A percentile compares a stretch with the other conserved stretches of the same genome.
Evolutionary conservation across 768 basidiomycete genomes (phyloP).

Genomic region (Podaxis sp.): DNA sequence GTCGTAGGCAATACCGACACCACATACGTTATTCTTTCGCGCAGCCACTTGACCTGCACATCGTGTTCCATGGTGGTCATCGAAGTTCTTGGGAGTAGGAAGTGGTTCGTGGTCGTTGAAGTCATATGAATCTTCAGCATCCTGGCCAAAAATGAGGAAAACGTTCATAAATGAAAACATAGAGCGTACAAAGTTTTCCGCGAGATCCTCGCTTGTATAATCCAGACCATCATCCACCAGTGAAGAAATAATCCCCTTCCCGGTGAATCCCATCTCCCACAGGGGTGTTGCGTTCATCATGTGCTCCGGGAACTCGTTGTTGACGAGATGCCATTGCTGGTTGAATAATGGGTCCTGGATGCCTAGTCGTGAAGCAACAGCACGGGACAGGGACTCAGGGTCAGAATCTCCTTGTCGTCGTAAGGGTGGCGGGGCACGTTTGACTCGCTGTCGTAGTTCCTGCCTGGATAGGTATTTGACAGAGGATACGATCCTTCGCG

Average conservation of each 20-base stretch:
- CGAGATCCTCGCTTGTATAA: conserved; percentile 82
- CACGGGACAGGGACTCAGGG: conserved; percentile 38
- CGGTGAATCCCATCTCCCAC: conserved; percentile 91
- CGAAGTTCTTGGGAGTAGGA: conserved; percentile 82
- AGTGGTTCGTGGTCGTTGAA: conserved; percentile 92
- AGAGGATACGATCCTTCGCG: conserved; percentile 50
- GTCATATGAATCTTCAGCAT: conserved; percentile 86
- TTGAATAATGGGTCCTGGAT: conserved; percentile 83
- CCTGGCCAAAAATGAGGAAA: conserved; percentile 54
- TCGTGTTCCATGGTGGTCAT: conserved; percentile 96
- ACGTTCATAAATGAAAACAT: neutral
- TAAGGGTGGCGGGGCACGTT: conserved; percentile 71
- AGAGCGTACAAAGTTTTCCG: conserved; percentile 84
- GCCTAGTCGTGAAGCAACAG: conserved; percentile 57
- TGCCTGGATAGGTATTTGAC: conserved; percentile 65
- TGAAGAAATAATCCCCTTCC: conserved; percentile 82
- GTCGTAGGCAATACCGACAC: conserved; percentile 90
- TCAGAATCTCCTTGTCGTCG: conserved; percentile 24
- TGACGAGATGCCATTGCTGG: conserved; percentile 94
- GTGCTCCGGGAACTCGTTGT: conserved; percentile 77
- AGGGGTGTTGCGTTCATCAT: conserved; percentile 92
- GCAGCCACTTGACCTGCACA: conserved; percentile 98
- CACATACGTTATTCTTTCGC: conserved; percentile 88
- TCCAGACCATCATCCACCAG: conserved; percentile 96
- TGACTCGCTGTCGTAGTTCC: conserved; percentile 62